These are phyloP conservation scores for Entoloma clypeatum DNA, from an alignment of 1,284 basidiomycete genomes.

Conservation along the genomic window DNA sequence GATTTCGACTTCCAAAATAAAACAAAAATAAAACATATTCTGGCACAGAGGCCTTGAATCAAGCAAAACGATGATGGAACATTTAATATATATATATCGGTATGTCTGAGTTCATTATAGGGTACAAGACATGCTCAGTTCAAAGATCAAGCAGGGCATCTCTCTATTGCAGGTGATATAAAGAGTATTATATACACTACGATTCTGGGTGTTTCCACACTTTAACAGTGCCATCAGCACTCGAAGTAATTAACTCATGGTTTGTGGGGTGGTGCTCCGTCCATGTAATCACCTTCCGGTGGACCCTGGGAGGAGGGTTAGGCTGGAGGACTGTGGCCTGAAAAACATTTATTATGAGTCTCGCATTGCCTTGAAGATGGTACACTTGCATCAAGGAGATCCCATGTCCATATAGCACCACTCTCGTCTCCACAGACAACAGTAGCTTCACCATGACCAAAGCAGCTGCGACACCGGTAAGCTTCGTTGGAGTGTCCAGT, in stretches of 20 bases:
- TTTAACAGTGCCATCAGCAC: slow-evolving; percentile 83
- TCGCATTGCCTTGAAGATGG: not conserved
- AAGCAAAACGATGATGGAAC: slow-evolving; percentile 50
- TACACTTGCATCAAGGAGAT: slow-evolving; percentile 80
- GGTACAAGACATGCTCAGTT: too few species aligned
- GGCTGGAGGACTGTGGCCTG: slow-evolving; percentile 66
- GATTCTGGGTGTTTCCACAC: slow-evolving; percentile 61
- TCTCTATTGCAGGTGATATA: too few species aligned
- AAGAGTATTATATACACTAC: too few species aligned
- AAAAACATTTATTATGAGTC: not conserved
- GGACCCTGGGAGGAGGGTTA: slow-evolving; percentile 68
- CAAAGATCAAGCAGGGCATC: too few species aligned
- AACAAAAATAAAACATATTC: slow-evolving; percentile 8
- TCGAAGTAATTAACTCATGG: slow-evolving; percentile 82
- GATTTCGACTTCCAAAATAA: slow-evolving; percentile 7
- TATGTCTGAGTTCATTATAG: slow-evolving; percentile 12
- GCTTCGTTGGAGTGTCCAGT: slow-evolving; percentile 69
- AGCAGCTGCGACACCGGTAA: slow-evolving; percentile 81
- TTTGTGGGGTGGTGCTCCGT: slow-evolving; percentile 85
- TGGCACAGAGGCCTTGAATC: slow-evolving; percentile 47
- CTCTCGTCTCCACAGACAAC: slow-evolving; percentile 89
- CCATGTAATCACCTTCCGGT: slow-evolving; percentile 87
- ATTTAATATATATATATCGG: slow-evolving; percentile 9
- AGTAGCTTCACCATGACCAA: slow-evolving; percentile 78
- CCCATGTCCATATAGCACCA: slow-evolving; percentile 89